A percentile compares a stretch with the other conserved stretches of the same genome.
These are phyloP conservation scores for Epichloe glyceriae DNA, from an alignment of 2,329 filamentous ascomycete species.

Conservation along the genomic window DNA sequence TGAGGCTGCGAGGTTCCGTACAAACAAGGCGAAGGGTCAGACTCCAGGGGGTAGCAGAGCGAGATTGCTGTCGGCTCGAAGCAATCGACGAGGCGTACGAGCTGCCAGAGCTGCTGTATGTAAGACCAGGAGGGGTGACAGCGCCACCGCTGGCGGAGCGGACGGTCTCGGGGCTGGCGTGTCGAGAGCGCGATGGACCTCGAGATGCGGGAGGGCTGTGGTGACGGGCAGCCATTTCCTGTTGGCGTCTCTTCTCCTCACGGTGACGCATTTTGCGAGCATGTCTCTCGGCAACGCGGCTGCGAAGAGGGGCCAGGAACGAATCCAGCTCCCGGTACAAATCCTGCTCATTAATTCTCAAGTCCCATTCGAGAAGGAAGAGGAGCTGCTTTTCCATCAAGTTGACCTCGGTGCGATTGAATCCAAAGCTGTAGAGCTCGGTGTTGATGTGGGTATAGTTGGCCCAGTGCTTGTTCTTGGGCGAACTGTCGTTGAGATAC, in stretches of 20 bases:
- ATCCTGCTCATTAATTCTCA: conserved; percentile 72
- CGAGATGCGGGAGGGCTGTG: conserved; percentile 34
- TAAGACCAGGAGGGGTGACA: conserved; percentile 34
- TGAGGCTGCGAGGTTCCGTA: conserved; percentile 17
- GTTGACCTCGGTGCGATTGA: conserved; percentile 92
- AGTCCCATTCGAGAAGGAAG: conserved; percentile 88
- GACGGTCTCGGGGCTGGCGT: conserved; percentile 27
- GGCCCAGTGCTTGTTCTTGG: conserved; percentile 99
- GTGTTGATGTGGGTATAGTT: conserved; percentile 74
- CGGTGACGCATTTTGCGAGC: conserved; percentile 36
- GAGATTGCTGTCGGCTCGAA: conserved; percentile 34
- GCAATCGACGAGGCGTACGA: conserved; percentile 36
- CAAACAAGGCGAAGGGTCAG: conserved; percentile 31
- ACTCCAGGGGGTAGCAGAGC: conserved; percentile 40
- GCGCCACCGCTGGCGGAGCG: conserved; percentile 26
- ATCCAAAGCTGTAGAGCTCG: conserved; percentile 58
- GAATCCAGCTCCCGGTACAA: conserved; percentile 76
- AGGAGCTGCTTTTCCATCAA: conserved; percentile 99
- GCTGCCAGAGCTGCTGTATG: conserved; percentile 35
- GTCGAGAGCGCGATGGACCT: conserved; percentile 28
- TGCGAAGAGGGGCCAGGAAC: conserved; percentile 77
- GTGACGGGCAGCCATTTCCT: conserved; percentile 26
- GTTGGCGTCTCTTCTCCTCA: conserved; percentile 30
- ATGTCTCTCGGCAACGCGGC: conserved; percentile 38
- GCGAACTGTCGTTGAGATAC: conserved; percentile 96